Base-by-base conservation (phyloP, 2,329 filamentous ascomycete species). In the Diaporthe citri region DNA sequence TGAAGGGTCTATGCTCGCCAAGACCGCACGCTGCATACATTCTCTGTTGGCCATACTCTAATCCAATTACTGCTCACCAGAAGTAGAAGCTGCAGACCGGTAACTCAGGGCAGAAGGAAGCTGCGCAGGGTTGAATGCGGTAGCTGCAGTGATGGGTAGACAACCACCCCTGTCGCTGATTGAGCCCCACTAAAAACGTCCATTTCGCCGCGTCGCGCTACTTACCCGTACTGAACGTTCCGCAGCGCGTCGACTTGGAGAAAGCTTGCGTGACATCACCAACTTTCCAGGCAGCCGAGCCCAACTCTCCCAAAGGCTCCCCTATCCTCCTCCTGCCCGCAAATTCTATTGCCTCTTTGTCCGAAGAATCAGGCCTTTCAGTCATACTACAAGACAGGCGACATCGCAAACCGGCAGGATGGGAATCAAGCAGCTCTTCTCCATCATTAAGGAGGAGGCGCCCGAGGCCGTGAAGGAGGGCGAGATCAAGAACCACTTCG, bases 401-500 rank as follows among this genome's bases (percentile, higher is more conserved):
- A 7, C 28, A 43, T 25, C 55, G 17, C 12, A 46, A 34, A 39
- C 66, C 57, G 80, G 79, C 78, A 87, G 78, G 55, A 92, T 91
- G 88, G 89, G 90, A 84, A 93, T 93, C 80, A 93, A 92, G 88
- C 91, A 94, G 80, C 90, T 97, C 57, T 95, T 93, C 84, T 89
- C 91, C 78, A 93, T 97, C 83, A 95, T 97, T 85, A 93, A 94
- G 81, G 96, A 98, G 82, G 94, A 98, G 87, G 94, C 95, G 78
- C 97, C 97, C n/a, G 94, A 96, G 86, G 94, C 97, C 46, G 91
- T 98, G 88, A 98, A 98, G 85, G 93, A 95, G 82, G 95, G 97
- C 76, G 97, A 99, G 82, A 99, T 99, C 89, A 99, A 99, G 87
- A 96, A 96, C 80, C 97, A 99, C 79, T 99, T 99, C 83, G 97